Base-by-base conservation (phyloP, 2,329 filamentous ascomycete genomes). In the Ophiocordyceps polyrhachis-furcata region DNA sequence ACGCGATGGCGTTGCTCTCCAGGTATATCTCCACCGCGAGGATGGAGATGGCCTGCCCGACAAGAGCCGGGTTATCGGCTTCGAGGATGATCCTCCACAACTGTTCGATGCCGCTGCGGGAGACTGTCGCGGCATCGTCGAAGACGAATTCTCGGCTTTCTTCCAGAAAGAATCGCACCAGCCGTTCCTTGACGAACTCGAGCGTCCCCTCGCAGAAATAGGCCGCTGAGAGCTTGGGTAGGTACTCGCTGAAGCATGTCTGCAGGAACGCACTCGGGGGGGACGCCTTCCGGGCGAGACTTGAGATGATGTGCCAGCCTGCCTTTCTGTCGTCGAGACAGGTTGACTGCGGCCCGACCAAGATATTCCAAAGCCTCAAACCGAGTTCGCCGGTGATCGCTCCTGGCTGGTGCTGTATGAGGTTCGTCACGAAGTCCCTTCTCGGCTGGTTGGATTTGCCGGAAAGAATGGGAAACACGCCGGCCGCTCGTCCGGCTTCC, bases 21-120 rank as follows among this genome's bases (percentile, higher is more conserved):
- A 91, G 67, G 55, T 91, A 93, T 13, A 86, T 69, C 21, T 79
- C 71, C 41, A 65, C 62, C 21, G 87, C 84, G 4, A 93, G 74
- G 20, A 78, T 76, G 43, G 68, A 69, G 28, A 82, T 86, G 1
- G 84, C 81, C 44, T 69, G 63, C 19, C 71, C 69, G 51, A 84
- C 83, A 42, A 93, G 77, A 0, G 69, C 73, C 35, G 71, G 65
- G 35, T 73, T 66, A 5, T 77, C 75, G 2, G 83, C 77, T 15
- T 74, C 79, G 44, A 93, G 64, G 31, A 89, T 76, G 52, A 94
- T 75, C 21, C 77, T 75, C 88, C 88, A 94, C n/a, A 94, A 65
- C 46, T 87, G 73, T 52, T 91, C 82, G 40, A 73, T 67, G 23
- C 64, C 74, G 50, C 60, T 72, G 48, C 66, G 71, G 50, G 71